Evolutionary conservation across 176 grass and related monocot genomes (phyloP).

Genomic region (Zizania latifolia): DNA sequence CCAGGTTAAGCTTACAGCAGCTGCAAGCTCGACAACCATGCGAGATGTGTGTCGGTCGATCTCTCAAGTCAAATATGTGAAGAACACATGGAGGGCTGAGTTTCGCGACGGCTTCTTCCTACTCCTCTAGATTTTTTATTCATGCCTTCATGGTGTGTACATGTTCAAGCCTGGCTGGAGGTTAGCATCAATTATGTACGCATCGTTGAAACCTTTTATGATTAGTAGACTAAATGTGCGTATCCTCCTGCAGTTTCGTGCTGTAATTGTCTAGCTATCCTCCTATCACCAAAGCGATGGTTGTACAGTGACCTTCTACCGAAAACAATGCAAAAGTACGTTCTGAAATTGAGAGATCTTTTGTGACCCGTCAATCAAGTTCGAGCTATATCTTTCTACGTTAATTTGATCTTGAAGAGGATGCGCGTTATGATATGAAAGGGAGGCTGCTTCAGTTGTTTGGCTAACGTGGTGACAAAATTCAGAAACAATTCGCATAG

Average conservation of each 20-base stretch:
- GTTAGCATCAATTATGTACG: slow-evolving; percentile 31
- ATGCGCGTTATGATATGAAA: background rate
- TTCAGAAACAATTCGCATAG: background rate
- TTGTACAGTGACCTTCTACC: slow-evolving; percentile 31
- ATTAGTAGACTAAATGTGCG: background rate
- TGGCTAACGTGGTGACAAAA: background rate
- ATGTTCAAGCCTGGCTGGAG: slow-evolving; percentile 36
- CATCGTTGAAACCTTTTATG: background rate
- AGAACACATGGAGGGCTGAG: slow-evolving; percentile 17
- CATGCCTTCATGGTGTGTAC: background rate
- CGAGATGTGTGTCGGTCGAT: slow-evolving; percentile 33
- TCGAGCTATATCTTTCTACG: background rate
- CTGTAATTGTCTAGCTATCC: slow-evolving; percentile 2
- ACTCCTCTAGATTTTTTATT: background rate
- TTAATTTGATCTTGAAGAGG: background rate
- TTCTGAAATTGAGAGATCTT: background rate
- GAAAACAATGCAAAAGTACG: background rate
- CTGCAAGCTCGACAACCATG: slow-evolving; percentile 37
- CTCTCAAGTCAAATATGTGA: slow-evolving; percentile 5
- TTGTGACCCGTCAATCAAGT: background rate
- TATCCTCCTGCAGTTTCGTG: slow-evolving; percentile 16
- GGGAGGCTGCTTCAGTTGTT: background rate
- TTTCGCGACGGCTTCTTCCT: background rate
- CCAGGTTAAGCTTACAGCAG: background rate
- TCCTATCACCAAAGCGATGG: slow-evolving; percentile 11